Base-by-base conservation (phyloP, 2,329 filamentous ascomycete genomes). In the Penicillium oxalicum region DNA sequence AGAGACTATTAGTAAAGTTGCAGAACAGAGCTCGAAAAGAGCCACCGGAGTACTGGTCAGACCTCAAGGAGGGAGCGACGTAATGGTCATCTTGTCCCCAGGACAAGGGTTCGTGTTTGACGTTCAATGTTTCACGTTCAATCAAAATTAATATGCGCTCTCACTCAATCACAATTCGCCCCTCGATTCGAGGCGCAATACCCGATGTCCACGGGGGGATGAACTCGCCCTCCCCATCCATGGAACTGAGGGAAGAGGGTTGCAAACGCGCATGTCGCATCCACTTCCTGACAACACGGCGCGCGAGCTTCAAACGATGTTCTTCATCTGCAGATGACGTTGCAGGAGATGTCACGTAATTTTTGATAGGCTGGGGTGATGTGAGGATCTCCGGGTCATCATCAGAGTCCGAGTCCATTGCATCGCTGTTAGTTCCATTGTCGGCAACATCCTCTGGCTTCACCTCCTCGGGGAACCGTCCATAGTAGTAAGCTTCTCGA, bases 111-210 rank as follows among this genome's bases (percentile, higher is more conserved):
- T 18, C 18, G 18, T 18, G 18, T 18, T 18, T 18, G 18, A 18
- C 18, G 18, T 18, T 18, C 18, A 18, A 18, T 2, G 18, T 18
- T 18, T 2, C 29, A 32, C 0, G 29, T 2, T 32, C 11, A 7
- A 11, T 32, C 7, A 11, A 7, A 5, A 32, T 32, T 7, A 8
- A 32, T 32, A 11, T 11, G 8, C 11, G 11, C 7, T 32, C 29
- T 45, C 24, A 56, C 27, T 60, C 65, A 42, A 63, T 54, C 8
- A 68, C 59, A 47, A 95, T 94, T 41, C 89, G 79, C 1, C 88
- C 88, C 64, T 95, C 89, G 7, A 91, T 52, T 48, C 79, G 78
- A 0, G 90, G 90, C 47, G 84, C 81, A 65, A 95, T 91, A 1
- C 87, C 85, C 52, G 80, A 81, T 7, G 88, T 91, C 88, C 89